Base-by-base conservation (phyloP, 1,139 yeast species). In the Pichia sp. region DNA sequence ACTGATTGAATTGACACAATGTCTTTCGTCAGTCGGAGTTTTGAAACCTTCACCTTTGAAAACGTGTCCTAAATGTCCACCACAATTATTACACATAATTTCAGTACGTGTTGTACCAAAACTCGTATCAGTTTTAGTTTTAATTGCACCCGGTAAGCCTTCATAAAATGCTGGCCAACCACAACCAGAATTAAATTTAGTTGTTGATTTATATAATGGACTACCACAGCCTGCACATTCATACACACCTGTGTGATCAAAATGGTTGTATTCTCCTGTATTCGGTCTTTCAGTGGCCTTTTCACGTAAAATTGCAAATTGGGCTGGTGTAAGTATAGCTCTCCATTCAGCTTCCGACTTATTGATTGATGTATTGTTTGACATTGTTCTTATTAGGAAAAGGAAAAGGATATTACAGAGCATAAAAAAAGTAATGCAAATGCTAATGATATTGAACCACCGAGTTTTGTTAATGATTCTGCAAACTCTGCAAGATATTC, bases 141-240 rank as follows among this genome's bases (percentile, higher is more conserved):
- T 76, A 46, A 93, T 75, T 1, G 96, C 76, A 0, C 90, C 91
- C 0, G 96, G 95, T 49, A 91, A 72, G 5, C 96, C 96, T 53
- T 87, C 85, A 67, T 84, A 91, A 69, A 93, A 93, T 0, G 97
- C 90, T 0, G 99, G 99, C 99, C 99, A 93, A 3, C 99, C 99
- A 69, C 99, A 93, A 52, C 89, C 90, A 25, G 96, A 80, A 54
- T 84, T 82, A 62, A 95, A 93, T 70, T 93, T 93, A 16, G 96
- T 79, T 45, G 76, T 74, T 38, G 96, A 83, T 57, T 77, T 77
- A 69, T 93, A 93, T 42, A 93, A 71, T 10, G 97, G 96, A 47
- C 78, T 73, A 48, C 75, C 77, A 67, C 99, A 93, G 13, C 84
- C 98, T 0, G 86, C 97, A 71, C 99, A 93, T 52, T 74, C 73